Base-by-base conservation (phyloP, 805 yeast species). In the Saccharomyces mikatae region DNA sequence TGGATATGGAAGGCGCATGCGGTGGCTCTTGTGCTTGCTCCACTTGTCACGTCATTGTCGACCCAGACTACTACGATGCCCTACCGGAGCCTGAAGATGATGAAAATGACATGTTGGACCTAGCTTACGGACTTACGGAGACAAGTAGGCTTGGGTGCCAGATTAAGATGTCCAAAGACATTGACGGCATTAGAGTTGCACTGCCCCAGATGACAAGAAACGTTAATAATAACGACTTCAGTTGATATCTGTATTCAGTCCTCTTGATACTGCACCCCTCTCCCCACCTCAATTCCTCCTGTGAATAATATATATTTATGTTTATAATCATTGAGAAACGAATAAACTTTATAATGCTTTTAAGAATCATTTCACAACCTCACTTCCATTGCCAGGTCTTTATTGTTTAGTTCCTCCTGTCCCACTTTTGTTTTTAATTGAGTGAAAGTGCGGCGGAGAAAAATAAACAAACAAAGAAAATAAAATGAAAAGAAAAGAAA, bases 21-120 rank as follows among this genome's bases (percentile, higher is more conserved):
- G 99, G 99, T 24, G 99, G 98, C 3, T 89, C 97, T 3, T 94
- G 99, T 76, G 99, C 99, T 1, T 94, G 99, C 70, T 90, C 97
- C 4, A 94, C 99, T 0, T 94, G 99, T 68, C 99, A 94, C 72
- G 85, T 94, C 52, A 92, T 94, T 51, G 90, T 94, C 44, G 99
- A 94, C 68, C 98, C 99, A 0, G 97, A 87, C 48, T 90, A 76
- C 69, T 94, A 89, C 72, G 99, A 94, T 66, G 80, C 75, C 50
- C 81, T 94, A 59, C 96, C 94, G 9, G 98, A 94, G 69, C 98
- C 99, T 0, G 89, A 84, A 60, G 99, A 94, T 68, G 99, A 94
- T 67, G 99, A 94, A 71, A 92, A 94, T 68, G 99, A 94, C 71
- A 94, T 94, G 99, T 78, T 94, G 65, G 99, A 94, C 72, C 78